Evolutionary conservation across 108 stramenopile species (phyloP).

Genomic region (Seminavis robusta): DNA sequence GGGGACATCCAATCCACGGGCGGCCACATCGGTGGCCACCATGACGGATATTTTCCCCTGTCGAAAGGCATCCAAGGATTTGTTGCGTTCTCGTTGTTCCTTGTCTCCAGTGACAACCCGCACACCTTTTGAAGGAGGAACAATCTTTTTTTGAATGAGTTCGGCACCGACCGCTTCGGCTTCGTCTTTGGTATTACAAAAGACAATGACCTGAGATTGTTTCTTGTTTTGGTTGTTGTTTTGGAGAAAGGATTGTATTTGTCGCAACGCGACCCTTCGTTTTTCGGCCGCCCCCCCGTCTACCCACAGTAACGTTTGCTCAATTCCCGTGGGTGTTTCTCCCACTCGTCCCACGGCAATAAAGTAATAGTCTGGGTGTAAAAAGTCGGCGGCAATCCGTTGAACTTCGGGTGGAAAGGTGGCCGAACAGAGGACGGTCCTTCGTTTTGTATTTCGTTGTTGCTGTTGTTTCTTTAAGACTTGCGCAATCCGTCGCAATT

Average conservation of each 20-base stretch:
- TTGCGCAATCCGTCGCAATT: conserved; percentile 29
- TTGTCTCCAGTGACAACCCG: conserved; percentile 28
- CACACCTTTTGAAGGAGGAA: too few relatives aligned
- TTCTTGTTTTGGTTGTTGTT: conserved; percentile 4
- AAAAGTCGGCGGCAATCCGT: conserved; percentile 61
- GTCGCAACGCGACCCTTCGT: conserved; percentile 9
- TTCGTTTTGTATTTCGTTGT: too few relatives aligned
- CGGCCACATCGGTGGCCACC: conserved; percentile 82
- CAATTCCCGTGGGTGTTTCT: conserved; percentile 10
- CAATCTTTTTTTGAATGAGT: too few relatives aligned
- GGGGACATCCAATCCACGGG: conserved; percentile 80
- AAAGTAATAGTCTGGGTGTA: conserved; percentile 28
- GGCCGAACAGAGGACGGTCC: conserved; percentile 90
- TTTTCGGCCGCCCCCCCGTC: neutral
- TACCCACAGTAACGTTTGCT: conserved; percentile 18
- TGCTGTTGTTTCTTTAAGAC: conserved; percentile 20
- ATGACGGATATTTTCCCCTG: conserved; percentile 34
- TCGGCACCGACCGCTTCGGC: too few relatives aligned
- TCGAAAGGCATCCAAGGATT: neutral
- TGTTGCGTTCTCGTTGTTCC: neutral
- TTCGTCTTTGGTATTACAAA: conserved; percentile 20
- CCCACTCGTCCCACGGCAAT: conserved; percentile 15
- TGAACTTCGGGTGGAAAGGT: conserved; percentile 89
- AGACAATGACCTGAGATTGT: conserved; percentile 17
- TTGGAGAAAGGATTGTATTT: conserved; percentile 13